phyloP scores from a whole-genome alignment of 306 rosid species.

The Amphicarpaea edgeworthii region DNA sequence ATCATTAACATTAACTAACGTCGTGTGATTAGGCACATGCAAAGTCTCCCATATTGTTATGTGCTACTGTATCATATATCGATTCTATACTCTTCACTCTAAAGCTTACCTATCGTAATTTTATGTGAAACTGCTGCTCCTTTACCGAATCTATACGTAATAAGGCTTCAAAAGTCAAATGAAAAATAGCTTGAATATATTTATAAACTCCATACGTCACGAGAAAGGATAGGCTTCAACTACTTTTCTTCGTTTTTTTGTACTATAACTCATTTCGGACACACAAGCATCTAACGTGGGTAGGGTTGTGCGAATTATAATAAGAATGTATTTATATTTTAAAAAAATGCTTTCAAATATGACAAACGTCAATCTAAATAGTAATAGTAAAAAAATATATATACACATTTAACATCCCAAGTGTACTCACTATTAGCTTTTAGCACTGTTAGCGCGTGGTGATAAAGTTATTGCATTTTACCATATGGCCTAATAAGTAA shows the following conservation, averaged over 20 bases:
- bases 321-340: too few species aligned
- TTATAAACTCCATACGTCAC: not conserved
- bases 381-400: too few species aligned
- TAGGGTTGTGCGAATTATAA: too few species aligned
- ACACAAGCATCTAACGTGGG: too few species aligned
- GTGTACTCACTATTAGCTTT: too few species aligned
- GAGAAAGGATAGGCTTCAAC: not conserved
- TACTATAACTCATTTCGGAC: not conserved
- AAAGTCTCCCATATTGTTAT: too few species aligned
- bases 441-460: too few species aligned
- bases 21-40: not conserved
- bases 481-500: not conserved
- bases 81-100: not conserved
- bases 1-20: conserved; percentile 28
- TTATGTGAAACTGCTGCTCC: not conserved
- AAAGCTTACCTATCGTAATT: not conserved
- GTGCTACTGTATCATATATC: too few species aligned
- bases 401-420: too few species aligned
- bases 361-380: too few species aligned
- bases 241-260: not conserved
- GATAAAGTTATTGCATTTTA: too few species aligned
- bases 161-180: conserved; percentile 20
- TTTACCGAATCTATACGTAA: not conserved
- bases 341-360: too few species aligned
- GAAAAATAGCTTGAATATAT: not conserved